Evolutionary conservation across 2,329 filamentous ascomycete species (phyloP), one percentile per base, ranked within the genome.

Genomic region (Podosphaera fusca): DNA sequence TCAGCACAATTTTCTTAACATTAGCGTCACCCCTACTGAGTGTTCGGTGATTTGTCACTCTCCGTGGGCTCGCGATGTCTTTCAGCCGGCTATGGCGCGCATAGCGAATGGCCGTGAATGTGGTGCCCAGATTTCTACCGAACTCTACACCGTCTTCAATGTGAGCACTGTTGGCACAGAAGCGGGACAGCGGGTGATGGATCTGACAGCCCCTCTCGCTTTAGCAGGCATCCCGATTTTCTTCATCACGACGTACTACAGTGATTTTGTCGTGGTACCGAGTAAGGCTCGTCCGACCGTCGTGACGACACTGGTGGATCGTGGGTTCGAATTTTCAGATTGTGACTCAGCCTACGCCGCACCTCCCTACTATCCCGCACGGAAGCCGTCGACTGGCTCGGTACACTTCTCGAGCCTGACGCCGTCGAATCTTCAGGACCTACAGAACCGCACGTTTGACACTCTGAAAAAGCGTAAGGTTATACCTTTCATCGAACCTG

Each of bases 201-300:
- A 96, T 66, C 71, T 98, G 60, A 95, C 89, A 6, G 89, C 83
- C 56, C 92, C 90, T 4, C 75, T 96, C 36, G 90, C 92, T 34
- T 76, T 95, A 67, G 90, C 90, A 55, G 87, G 87, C 63, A 92
- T 96, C 56, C 86, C 90, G 56, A 94, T 98, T 66, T 95, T 96
- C 74, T 96, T 96, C 76, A 94, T 95, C 68, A 95, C 90, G 2
- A 95, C 88, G 36, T 98, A 96, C 70, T 96, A 94, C 70, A 92
- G 86, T 38, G 90, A 98, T 71, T 96, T 95, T 70, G 94, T 98
- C 64, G 77, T 96, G 40, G 87, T 95, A 0, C 89, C 92, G 0
- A 76, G 76, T 56, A 85, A 82, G 66, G 81, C 84, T 64, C 81
- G 84, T 55, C 72, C 77, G 33, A 82, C 81, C 45, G 89, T 96